These are phyloP conservation scores for Trapa bicornis DNA, from an alignment of 345 rosid species.

Conservation along the genomic window DNA sequence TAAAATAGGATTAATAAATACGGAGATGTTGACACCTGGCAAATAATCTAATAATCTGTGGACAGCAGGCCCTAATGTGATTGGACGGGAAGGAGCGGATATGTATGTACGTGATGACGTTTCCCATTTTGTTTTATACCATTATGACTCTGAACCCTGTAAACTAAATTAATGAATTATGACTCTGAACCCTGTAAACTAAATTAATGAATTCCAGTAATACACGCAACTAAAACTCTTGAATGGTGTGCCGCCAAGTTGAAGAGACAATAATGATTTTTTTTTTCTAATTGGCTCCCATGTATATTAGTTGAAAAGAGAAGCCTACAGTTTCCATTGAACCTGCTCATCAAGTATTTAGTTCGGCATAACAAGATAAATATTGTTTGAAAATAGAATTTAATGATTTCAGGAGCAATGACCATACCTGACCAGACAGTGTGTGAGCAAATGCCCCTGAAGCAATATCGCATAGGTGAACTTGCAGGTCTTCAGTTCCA, in stretches of 20 bases:
- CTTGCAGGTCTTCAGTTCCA: conserved; percentile 93
- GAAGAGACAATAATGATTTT: not conserved
- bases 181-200: not conserved
- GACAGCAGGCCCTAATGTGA: conserved; percentile 2
- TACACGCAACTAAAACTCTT: not conserved
- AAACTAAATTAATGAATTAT: not conserved
- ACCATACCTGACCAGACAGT: conserved; percentile 88
- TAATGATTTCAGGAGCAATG: conserved; percentile 6
- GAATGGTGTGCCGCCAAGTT: not conserved
- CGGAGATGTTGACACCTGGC: conserved; percentile 20
- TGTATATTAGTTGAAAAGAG: not conserved
- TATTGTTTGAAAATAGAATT: not conserved
- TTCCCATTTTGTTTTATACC: not conserved
- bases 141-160: not conserved
- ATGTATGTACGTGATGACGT: conserved; percentile 2
- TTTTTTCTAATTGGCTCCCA: not conserved
- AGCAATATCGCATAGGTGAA: conserved; percentile 86
- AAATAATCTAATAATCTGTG: conserved; percentile 20
- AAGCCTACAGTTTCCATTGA: not conserved
- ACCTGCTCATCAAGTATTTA: not conserved
- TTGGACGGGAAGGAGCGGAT: conserved; percentile 6
- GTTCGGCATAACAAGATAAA: not conserved
- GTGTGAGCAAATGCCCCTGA: conserved; percentile 90
- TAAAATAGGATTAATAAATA: not conserved
- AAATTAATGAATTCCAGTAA: not conserved